Base-by-base conservation (phyloP, 306 rosid genomes). In the Arachis stenosperma region DNA sequence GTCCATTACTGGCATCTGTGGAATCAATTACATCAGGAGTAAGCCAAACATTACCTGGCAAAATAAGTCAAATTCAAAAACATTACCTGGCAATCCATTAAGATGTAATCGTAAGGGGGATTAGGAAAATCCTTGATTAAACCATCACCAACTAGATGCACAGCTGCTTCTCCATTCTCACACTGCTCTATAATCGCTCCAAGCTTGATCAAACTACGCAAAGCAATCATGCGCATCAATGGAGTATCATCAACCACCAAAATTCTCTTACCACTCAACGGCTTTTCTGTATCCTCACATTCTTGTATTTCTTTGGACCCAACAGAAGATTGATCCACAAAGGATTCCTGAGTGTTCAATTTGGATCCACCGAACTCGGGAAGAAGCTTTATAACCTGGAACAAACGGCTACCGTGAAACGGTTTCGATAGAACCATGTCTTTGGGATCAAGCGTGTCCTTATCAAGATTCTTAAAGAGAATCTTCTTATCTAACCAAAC, bases 21-120 rank as follows among this genome's bases (percentile, higher is more conserved):
- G 15, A 54, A 67, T 51, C 58, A 50, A 69, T 69, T 12, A 14
- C 41, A 33, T 15, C 39, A 14, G 8, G 22, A 63, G 15, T 13
- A 22, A 7, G 17, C 2, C 10, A 44, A 64, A 1, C 37, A 17
- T 17, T 43, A 2, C 11, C 8, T 43, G 17, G 59, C 9, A 37
- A n/a, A 66, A 66, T 14, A 2, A 7, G 9, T 4, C 3, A 8
- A 50, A 41, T 37, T 2, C 5, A 6, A 67, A 52, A 54, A 42
- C 13, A 30, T 78, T 76, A 89, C 96, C 95, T 86, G 86, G 48
- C 92, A 88, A 40, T 89, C 98, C 97, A 94, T 91, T 43, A 94
- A 65, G 67, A 91, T 84, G 76, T 83, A 91, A 71, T 91, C 90
- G 22, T 81, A 91, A 53, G 97, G 92, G 71, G 74, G 81, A 61